Percentiles rank a stretch among this genome's conserved stretches.
phyloP scores from a whole-genome alignment of 306 rosid genomes.

The Oxytropis ochrocephala region DNA sequence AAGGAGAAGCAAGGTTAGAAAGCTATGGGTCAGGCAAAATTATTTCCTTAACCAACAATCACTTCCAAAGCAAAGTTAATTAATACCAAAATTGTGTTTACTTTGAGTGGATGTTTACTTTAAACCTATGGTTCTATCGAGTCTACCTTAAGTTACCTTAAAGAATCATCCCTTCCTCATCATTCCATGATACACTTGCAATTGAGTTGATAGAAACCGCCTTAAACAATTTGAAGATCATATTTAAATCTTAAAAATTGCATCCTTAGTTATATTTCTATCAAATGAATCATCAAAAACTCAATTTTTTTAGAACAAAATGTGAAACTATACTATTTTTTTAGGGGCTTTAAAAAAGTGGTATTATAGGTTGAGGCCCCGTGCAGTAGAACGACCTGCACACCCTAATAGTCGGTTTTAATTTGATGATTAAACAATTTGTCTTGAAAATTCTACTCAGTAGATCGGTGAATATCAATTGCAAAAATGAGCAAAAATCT shows the following conservation, averaged over 20 bases:
- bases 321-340: no score
- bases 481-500: background rate
- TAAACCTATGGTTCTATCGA: constrained; percentile 51
- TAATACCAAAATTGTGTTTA: background rate
- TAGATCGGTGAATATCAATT: background rate
- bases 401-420: no score
- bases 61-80: constrained; percentile 65
- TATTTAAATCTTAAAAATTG: no score
- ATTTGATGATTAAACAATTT: constrained; percentile 6
- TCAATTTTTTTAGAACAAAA: no score
- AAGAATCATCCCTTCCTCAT: constrained; percentile 32
- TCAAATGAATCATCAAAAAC: no score
- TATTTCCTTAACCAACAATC: constrained; percentile 36
- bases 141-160: constrained; percentile 60
- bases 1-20: constrained; percentile 61
- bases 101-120: constrained; percentile 59
- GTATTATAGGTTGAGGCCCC: no score
- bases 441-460: constrained; percentile 7
- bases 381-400: no score
- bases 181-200: constrained; percentile 26
- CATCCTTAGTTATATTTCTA: no score
- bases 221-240: no score
- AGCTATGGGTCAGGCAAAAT: constrained; percentile 35
- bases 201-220: no score
- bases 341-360: no score